Evolutionary conservation across 352 stramenopile species (phyloP), one percentile per base, ranked within the genome.

Genomic region (Pythium rhizo-oryzae): DNA sequence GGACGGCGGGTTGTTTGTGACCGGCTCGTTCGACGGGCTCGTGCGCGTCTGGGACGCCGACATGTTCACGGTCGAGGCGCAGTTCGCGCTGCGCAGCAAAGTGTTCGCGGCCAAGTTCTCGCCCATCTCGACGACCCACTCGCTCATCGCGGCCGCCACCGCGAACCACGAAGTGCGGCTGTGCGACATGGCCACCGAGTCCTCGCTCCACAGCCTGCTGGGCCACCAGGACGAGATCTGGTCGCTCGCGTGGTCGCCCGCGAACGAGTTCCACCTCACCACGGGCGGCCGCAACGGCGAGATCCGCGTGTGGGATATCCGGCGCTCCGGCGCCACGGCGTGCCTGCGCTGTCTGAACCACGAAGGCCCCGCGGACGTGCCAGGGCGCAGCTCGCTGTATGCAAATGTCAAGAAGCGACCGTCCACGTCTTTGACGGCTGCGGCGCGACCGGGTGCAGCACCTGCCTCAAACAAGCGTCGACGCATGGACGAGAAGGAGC

Each of bases 301-400:
- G 56, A 80, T 96, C 43, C 82, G 89, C 19, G 59, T 97, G 28
- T 97, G 90, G 90, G 90, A 97, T 65, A 92, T 96, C 49, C 87
- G 90, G 51, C 79, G 85, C 49, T 96, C 89, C 0, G 90, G 90
- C 21, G 69, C 85, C 0, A 94, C 89, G 0, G 90, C 90, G 6
- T 97, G 90, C 70, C 65, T 96, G 56, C 76, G 91, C 23, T 93
- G 80, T 65, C 75, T 96, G 11, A 94, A 94, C 64, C 80, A 85
- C 15, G 79, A 97, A 61, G 83, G 83, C 18, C 57, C 70, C 24
- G 81, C 87, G 0, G 70, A 61, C 47, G 67, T 82, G 44, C 85
- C 85, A 0, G 71, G 79, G 0, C 74, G 83, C n/a, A 84, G 78
- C 19, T 82, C 69, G 60, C 69, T 85, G 51, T 78, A 81, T 60